A percentile compares a stretch with the other conserved stretches of the same genome.
These are phyloP conservation scores for Blastobotrys capitulatus DNA, from an alignment of 1,139 yeast species.

Conservation along the genomic window DNA sequence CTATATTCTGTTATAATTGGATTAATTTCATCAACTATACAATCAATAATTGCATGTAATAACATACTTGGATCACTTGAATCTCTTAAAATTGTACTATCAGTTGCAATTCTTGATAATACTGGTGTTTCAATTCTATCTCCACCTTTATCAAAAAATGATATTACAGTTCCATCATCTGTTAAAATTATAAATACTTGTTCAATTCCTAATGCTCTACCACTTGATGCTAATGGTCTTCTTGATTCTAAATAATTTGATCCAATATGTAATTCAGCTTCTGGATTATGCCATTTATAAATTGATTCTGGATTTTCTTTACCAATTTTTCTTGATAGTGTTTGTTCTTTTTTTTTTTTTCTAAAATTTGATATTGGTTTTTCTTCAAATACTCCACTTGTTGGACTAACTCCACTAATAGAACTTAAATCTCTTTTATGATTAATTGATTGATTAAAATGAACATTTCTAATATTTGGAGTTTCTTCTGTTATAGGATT, in stretches of 20 bases:
- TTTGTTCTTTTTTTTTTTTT: background rate
- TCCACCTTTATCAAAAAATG: slow-evolving; percentile 51
- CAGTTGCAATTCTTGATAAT: slow-evolving; percentile 40
- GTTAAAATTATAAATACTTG: slow-evolving; percentile 47
- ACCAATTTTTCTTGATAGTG: slow-evolving; percentile 9
- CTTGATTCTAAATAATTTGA: slow-evolving; percentile 37
- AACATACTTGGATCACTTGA: slow-evolving; percentile 46
- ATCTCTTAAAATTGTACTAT: slow-evolving; percentile 43
- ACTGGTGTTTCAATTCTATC: slow-evolving; percentile 46
- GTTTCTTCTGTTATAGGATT: background rate
- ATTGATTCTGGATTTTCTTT: slow-evolving; percentile 26
- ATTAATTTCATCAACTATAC: slow-evolving; percentile 51
- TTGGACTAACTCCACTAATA: background rate
- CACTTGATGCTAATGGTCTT: slow-evolving; percentile 41
- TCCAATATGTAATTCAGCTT: slow-evolving; percentile 14
- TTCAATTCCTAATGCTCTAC: slow-evolving; percentile 47
- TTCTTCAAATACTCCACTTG: background rate
- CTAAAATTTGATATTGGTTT: background rate
- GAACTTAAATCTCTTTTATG: background rate
- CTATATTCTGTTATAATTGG: slow-evolving; percentile 56
- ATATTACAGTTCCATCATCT: slow-evolving; percentile 41
- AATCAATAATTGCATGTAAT: slow-evolving; percentile 49
- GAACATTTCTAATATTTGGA: background rate
- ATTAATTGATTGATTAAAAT: background rate
- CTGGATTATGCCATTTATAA: slow-evolving; percentile 37